Evolutionary conservation across 768 basidiomycete species (phyloP), one percentile per base, ranked within the genome.

Genomic region (Suillus subaureus): DNA sequence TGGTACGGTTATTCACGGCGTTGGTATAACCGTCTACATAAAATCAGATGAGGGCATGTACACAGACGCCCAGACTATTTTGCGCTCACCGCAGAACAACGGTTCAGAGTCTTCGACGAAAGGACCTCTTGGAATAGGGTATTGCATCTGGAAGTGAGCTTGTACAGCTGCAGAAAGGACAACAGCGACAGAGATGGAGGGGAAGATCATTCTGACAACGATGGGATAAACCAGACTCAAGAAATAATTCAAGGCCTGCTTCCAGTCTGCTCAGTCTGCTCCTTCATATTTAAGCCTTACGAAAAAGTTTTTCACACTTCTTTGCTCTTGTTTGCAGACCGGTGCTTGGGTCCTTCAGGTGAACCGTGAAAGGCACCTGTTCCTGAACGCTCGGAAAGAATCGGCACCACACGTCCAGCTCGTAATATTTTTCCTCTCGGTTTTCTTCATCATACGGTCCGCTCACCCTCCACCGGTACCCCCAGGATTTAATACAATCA

Each of bases 101-200:
- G 82, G 80, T 68, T 92, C 90, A 18, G 81, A 70, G 61, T 83
- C 78, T 63, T 88, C 83, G 62, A 82, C 82, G 73, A 96, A 95
- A 0, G 70, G 73, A 2, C 94, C 94, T 56, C 94, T 83, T 13
- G 92, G 88, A 1, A 80, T 69, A 21, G 94, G 94, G 75, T 86
- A 94, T 70, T 89, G 84, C 51, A 95, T 81, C 69, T 90, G 89
- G 79, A 95, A 96, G 76, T 96, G 94, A 9, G 92, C 93, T 57
- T 78, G 80, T 37, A 80, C 87, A 49, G 79, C 74, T 40, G 82
- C 71, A 16, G 79, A 76, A 28, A 85, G 74, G 42, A 75, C 70
- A 43, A 77, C 71, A 33, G 86, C 64, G 64, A 84, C 40, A 64
- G 78, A 47, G 55, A 81, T 56, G 64, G 77, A 66, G 35, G 78